phyloP scores from a whole-genome alignment of 208 protist genomes.

The Acanthamoeba healyi region DNA sequence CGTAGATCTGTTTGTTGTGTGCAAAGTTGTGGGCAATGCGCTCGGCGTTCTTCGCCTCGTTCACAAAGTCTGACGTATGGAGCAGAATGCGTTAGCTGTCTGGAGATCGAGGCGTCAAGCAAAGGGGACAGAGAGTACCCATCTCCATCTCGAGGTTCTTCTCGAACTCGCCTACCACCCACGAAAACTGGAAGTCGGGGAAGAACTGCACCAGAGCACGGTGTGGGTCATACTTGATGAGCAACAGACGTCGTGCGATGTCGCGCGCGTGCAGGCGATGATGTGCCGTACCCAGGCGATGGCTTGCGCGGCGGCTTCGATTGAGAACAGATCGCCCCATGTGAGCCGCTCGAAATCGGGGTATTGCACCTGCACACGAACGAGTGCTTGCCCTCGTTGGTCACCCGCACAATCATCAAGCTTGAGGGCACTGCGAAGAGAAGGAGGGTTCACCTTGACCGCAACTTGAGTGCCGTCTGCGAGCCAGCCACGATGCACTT shows the following conservation, averaged over 20 bases:
- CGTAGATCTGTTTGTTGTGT: constrained; percentile 86
- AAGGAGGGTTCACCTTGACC: constrained; percentile 92
- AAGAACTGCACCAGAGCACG: constrained; percentile 89
- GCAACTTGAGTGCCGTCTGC: constrained; percentile 92
- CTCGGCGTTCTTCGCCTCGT: constrained; percentile 95
- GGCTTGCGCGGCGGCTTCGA: constrained; percentile 40
- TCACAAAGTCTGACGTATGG: constrained; percentile 91
- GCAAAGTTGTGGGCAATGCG: constrained; percentile 90
- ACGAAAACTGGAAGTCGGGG: constrained; percentile 80
- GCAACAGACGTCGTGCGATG: constrained; percentile 91
- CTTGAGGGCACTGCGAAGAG: too few species aligned
- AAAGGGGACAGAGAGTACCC: constrained; percentile 17
- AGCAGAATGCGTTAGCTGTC: background rate
- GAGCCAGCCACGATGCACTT: constrained; percentile 88
- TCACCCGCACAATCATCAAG: too few species aligned
- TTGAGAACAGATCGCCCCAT: constrained; percentile 85
- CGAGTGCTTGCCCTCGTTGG: too few species aligned
- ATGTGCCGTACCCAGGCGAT: constrained; percentile 36
- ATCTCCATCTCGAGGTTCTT: constrained; percentile 80
- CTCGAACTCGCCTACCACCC: constrained; percentile 89
- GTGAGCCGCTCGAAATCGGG: constrained; percentile 59
- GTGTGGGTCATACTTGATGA: too few species aligned
- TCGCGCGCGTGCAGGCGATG: constrained; percentile 84
- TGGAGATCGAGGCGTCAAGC: background rate
- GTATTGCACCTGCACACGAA: constrained; percentile 76